These are phyloP conservation scores for Metarhizium album DNA, from an alignment of 2,329 filamentous ascomycete species.

Conservation along the genomic window DNA sequence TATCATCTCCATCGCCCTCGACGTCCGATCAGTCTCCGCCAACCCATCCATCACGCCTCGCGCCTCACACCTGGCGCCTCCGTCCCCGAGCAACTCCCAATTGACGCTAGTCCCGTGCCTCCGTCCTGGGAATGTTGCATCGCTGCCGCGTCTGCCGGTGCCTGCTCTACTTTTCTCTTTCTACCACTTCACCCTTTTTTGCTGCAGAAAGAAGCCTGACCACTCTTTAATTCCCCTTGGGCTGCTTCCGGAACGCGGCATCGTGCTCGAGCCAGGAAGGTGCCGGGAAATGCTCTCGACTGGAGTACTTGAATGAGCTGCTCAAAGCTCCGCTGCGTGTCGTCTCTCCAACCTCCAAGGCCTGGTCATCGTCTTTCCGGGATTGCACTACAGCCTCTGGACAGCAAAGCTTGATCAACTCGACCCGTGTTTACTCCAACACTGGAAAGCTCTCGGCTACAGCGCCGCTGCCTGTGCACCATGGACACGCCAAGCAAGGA, in stretches of 20 bases:
- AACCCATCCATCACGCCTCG: conserved; percentile 3
- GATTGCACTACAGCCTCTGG: background rate
- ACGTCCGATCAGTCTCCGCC: conserved; percentile 2
- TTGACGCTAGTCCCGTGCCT: conserved; percentile 2
- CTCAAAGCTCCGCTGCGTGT: background rate
- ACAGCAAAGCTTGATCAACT: background rate
- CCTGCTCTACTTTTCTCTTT: background rate
- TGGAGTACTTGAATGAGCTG: background rate
- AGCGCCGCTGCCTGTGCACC: conserved; percentile 9
- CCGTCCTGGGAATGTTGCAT: background rate
- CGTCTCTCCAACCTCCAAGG: background rate
- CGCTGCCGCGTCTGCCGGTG: conserved; percentile 1
- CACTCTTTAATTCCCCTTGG: background rate
- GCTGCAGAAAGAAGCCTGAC: background rate
- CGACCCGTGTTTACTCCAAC: conserved; percentile 1
- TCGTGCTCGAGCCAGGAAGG: background rate
- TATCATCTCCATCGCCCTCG: background rate
- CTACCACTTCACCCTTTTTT: background rate
- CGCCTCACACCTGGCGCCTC: no score
- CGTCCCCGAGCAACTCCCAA: background rate
- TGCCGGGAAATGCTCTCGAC: background rate
- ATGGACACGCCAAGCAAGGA: conserved; percentile 34
- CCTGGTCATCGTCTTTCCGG: background rate
- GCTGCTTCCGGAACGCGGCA: background rate
- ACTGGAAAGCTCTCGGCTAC: conserved; percentile 5